Evolutionary conservation across 163 green algal species (phyloP).

Genomic region (Coccomyxa subellipsoidea): DNA sequence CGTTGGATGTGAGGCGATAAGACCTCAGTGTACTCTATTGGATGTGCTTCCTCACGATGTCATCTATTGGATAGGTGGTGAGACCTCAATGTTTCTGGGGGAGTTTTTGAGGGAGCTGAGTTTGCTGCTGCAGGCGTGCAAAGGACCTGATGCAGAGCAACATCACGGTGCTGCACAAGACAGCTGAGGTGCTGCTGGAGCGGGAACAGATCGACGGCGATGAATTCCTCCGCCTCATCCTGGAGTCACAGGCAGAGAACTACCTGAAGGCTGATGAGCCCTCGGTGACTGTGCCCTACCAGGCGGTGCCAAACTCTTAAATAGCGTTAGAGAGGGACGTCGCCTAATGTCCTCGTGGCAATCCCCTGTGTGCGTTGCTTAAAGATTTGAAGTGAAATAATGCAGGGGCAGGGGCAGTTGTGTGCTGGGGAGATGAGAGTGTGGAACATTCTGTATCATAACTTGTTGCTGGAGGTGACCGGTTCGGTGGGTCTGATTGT

Average conservation of each 20-base stretch:
- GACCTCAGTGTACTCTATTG: neutral
- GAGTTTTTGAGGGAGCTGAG: neutral
- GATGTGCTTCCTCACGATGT: neutral
- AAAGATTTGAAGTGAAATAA: too few species aligned
- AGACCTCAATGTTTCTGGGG: neutral
- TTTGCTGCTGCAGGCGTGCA: slow-evolving; percentile 53
- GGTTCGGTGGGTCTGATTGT: too few species aligned
- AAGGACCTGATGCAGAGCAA: slow-evolving; percentile 95
- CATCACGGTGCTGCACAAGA: slow-evolving; percentile 90
- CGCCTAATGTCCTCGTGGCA: neutral
- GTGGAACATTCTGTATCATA: neutral
- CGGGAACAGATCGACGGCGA: slow-evolving; percentile 99
- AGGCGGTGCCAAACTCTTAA: too few species aligned
- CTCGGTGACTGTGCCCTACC: slow-evolving; percentile 77
- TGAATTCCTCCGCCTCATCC: slow-evolving; percentile 89
- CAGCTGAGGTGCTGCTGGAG: slow-evolving; percentile 90
- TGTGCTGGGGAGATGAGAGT: neutral
- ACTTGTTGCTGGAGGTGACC: neutral
- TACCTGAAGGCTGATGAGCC: slow-evolving; percentile 80
- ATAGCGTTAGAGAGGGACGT: too few species aligned
- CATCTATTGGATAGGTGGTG: neutral
- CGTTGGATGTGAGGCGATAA: too few species aligned
- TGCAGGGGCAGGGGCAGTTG: too few species aligned
- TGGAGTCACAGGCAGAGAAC: slow-evolving; percentile 79
- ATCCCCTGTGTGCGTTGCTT: too few species aligned